Evolutionary conservation across 1,139 yeast species (phyloP).

Genomic region (Kodamaea suecica): DNA sequence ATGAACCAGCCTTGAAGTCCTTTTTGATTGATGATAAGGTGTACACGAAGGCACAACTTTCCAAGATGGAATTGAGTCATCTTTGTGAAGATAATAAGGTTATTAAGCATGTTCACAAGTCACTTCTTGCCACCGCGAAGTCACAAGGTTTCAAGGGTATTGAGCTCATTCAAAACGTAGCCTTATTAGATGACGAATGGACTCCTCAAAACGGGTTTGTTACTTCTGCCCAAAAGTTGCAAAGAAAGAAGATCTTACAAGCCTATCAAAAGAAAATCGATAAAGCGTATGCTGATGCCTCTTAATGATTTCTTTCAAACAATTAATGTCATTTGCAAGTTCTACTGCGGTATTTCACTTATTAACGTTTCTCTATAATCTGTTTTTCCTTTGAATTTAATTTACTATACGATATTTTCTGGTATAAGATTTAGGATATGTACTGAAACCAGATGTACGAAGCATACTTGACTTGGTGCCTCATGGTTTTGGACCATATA

Average conservation of each 20-base stretch:
- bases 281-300: constrained; percentile 37
- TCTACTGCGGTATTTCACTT: no score
- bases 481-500: no score
- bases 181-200: constrained; percentile 89
- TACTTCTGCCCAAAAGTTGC: constrained; percentile 94
- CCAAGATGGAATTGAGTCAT: constrained; percentile 44
- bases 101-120: constrained; percentile 50
- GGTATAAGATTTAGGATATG: no score
- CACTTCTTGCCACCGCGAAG: constrained; percentile 72
- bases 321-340: no score
- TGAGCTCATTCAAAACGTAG: constrained; percentile 78
- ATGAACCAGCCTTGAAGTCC: constrained; percentile 60
- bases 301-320: no score
- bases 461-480: no score
- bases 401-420: not conserved
- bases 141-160: constrained; percentile 80
- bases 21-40: constrained; percentile 54
- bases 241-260: constrained; percentile 84
- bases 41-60: constrained; percentile 46
- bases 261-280: constrained; percentile 61
- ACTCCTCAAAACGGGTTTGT: constrained; percentile 94
- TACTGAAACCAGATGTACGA: no score
- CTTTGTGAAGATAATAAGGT: constrained; percentile 58
- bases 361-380: no score
- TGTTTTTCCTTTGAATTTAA: no score